Conservation (phyloP, 1,139 yeast genomes). For the Taphrina pruni region DNA sequence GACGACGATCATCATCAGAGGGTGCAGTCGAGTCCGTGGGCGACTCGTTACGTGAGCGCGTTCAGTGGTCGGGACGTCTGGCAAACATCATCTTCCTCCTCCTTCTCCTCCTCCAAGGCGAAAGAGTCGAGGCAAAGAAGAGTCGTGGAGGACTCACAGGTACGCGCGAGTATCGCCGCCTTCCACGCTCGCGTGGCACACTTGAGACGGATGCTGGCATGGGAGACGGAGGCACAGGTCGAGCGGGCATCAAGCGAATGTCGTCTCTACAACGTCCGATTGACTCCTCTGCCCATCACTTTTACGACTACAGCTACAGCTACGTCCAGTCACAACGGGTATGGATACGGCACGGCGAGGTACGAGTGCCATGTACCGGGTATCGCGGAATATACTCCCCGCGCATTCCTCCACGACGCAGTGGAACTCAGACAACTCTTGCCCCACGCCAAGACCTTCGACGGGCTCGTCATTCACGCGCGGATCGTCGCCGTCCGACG, state of each 20-base stretch:
- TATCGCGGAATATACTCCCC: slow-evolving; percentile 45
- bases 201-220: neutral
- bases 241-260: neutral
- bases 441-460: slow-evolving; percentile 41
- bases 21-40: slow-evolving; percentile 9
- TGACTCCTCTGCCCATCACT: neutral
- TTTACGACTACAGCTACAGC: neutral
- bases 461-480: slow-evolving; percentile 42
- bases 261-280: neutral
- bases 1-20: neutral
- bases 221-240: slow-evolving; percentile 4
- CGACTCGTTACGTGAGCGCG: slow-evolving; percentile 33
- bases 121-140: no score
- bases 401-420: slow-evolving; percentile 43
- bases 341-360: neutral
- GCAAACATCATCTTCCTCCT: neutral
- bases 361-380: slow-evolving; percentile 41
- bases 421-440: slow-evolving; percentile 43
- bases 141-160: neutral
- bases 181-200: neutral
- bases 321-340: neutral
- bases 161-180: neutral
- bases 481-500: slow-evolving; percentile 43
- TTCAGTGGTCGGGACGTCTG: slow-evolving; percentile 42
- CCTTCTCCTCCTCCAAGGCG: neutral